Percentiles rank a stretch among this genome's conserved stretches.
Conservation (phyloP, 371 early-diverging fungal species). For the Conidiobolus incongruus region DNA sequence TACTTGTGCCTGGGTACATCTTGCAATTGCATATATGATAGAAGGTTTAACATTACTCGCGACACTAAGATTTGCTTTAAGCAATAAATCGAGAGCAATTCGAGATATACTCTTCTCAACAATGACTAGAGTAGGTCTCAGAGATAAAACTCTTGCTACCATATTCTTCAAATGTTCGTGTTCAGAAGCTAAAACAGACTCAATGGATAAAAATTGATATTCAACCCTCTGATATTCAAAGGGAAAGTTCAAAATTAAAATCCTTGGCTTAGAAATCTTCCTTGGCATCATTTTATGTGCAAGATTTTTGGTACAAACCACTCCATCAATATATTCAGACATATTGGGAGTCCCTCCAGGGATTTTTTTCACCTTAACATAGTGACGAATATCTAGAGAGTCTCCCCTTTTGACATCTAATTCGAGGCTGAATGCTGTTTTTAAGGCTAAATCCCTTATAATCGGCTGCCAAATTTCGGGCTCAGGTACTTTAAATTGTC, state of each 20-base stretch:
- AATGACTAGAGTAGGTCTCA: constrained; percentile 57
- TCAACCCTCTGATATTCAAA: constrained; percentile 68
- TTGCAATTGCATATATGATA: constrained; percentile 53
- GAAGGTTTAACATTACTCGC: constrained; percentile 59
- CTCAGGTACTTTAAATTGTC: constrained; percentile 11
- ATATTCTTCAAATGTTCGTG: constrained; percentile 55
- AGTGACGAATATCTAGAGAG: constrained; percentile 65
- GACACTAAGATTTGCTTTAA: constrained; percentile 48
- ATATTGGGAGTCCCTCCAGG: constrained; percentile 61
- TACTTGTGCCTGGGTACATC: constrained; percentile 62
- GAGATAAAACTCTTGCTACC: constrained; percentile 41
- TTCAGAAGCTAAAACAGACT: constrained; percentile 64
- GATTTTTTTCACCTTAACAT: constrained; percentile 79
- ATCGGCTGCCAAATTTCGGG: constrained; percentile 45
- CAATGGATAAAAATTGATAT: constrained; percentile 54
- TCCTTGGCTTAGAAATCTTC: constrained; percentile 34
- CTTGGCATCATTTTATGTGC: constrained; percentile 73
- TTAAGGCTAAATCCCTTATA: constrained; percentile 33
- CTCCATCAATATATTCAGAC: constrained; percentile 52
- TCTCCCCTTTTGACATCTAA: constrained; percentile 49
- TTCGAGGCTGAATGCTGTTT: constrained; percentile 34
- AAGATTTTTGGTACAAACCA: constrained; percentile 69
- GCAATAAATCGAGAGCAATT: constrained; percentile 55
- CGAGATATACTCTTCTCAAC: constrained; percentile 54
- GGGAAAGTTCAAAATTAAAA: constrained; percentile 66